Evolutionary conservation across 2,329 filamentous ascomycete species (phyloP).

Genomic region (Canariomyces notabilis): DNA sequence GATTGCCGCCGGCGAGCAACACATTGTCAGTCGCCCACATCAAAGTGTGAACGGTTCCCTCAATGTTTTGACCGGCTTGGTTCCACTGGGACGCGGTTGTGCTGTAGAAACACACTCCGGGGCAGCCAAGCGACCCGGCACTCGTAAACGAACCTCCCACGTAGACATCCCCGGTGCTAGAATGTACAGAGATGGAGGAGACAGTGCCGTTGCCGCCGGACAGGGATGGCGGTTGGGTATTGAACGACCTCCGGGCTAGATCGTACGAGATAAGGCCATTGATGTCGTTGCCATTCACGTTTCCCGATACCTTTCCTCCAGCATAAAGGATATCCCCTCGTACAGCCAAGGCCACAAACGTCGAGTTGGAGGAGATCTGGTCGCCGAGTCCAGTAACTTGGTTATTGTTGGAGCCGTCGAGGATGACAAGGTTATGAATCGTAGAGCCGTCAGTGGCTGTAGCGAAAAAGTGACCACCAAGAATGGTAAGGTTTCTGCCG

Average conservation of each 20-base stretch:
- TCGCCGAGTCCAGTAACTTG: constrained; percentile 64
- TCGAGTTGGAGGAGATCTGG: constrained; percentile 65
- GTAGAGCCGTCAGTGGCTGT: constrained; percentile 61
- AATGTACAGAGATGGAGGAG: constrained; percentile 68
- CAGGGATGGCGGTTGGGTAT: constrained; percentile 69
- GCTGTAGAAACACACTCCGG: constrained; percentile 75
- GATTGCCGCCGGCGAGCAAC: constrained; percentile 71
- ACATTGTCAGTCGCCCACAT: constrained; percentile 69
- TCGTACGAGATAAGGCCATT: constrained; percentile 78
- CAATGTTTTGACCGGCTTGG: constrained; percentile 66
- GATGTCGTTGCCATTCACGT: constrained; percentile 55
- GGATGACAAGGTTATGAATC: constrained; percentile 74
- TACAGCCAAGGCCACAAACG: constrained; percentile 66
- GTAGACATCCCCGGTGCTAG: constrained; percentile 68
- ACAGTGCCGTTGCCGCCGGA: constrained; percentile 66
- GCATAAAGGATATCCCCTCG: constrained; percentile 68
- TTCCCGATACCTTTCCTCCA: constrained; percentile 74
- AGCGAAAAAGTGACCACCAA: constrained; percentile 81
- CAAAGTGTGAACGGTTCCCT: constrained; percentile 65
- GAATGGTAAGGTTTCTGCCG: constrained; percentile 73
- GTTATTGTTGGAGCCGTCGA: constrained; percentile 68
- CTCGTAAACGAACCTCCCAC: constrained; percentile 81
- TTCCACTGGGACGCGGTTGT: constrained; percentile 70
- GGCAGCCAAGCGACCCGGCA: constrained; percentile 78
- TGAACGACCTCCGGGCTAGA: constrained; percentile 58